These are phyloP conservation scores for Termitomyces sp. DNA, from an alignment of 768 basidiomycete genomes.

Conservation along the genomic window DNA sequence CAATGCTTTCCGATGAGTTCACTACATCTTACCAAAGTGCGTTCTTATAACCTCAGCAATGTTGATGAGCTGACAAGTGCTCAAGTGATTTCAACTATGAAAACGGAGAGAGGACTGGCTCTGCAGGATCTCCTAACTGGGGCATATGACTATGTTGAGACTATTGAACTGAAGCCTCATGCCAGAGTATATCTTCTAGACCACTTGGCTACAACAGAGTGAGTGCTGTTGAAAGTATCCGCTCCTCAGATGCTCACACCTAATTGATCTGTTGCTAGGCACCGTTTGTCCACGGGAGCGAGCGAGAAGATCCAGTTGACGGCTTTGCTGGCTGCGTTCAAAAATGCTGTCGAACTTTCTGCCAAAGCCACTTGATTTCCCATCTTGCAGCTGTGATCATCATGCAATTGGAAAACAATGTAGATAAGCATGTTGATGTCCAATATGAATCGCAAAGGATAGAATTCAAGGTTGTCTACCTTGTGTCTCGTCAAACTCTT, in stretches of 20 bases:
- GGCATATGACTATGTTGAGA: conserved; percentile 86
- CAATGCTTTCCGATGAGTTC: conserved; percentile 96
- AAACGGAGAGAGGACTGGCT: conserved; percentile 90
- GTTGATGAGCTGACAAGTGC: neutral
- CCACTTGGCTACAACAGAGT: conserved; percentile 95
- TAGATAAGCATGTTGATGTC: neutral
- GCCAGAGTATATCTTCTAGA: conserved; percentile 92
- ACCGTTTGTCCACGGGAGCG: conserved; percentile 88
- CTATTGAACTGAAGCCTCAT: conserved; percentile 79
- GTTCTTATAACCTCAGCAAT: conserved; percentile 16
- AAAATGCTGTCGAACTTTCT: conserved; percentile 82
- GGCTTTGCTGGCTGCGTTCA: conserved; percentile 88
- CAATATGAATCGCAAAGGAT: neutral
- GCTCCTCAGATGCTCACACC: neutral
- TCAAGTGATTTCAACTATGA: conserved; percentile 81
- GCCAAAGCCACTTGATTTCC: conserved; percentile 30
- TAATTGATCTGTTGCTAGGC: conserved; percentile 39
- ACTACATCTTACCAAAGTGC: conserved; percentile 83
- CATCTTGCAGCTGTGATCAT: neutral
- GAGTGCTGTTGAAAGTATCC: conserved; percentile 25
- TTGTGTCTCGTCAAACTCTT: neutral
- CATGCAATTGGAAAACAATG: neutral
- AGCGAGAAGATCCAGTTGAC: conserved; percentile 94
- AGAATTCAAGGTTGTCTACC: neutral
- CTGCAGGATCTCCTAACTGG: conserved; percentile 92